A percentile compares a stretch with the other conserved stretches of the same genome.
phyloP scores from a whole-genome alignment of 73 alveolate genomes.

The Durusdinium trenchii region DNA sequence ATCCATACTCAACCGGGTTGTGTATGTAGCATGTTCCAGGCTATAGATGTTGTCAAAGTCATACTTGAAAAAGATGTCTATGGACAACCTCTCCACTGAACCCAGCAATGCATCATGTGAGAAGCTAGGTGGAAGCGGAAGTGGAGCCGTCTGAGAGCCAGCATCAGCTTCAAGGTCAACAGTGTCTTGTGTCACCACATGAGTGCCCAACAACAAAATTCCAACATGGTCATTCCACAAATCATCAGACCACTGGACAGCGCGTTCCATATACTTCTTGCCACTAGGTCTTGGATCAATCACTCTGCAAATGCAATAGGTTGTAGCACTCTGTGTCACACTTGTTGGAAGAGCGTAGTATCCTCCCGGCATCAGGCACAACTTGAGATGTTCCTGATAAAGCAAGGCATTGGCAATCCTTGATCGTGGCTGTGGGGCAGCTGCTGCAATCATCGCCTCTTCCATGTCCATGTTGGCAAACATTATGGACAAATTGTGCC shows the following conservation, averaged over 20 bases:
- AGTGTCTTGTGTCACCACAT: neutral
- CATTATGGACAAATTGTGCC: constrained; percentile 6
- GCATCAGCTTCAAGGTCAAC: too few species aligned
- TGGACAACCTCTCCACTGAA: too few species aligned
- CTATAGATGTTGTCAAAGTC: neutral
- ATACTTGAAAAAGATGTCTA: neutral
- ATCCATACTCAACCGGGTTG: neutral
- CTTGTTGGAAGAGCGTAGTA: neutral
- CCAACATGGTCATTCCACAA: neutral
- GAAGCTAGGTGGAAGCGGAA: too few species aligned
- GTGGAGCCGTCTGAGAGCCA: too few species aligned
- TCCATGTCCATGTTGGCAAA: neutral
- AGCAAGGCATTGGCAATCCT: neutral
- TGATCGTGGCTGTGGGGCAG: neutral
- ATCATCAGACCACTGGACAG: neutral
- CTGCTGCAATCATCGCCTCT: neutral
- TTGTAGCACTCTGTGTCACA: neutral
- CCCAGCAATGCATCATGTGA: too few species aligned
- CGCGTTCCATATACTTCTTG: neutral
- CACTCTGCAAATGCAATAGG: neutral
- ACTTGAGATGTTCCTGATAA: neutral
- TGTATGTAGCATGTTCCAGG: neutral
- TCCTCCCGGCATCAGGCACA: neutral
- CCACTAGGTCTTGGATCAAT: neutral
- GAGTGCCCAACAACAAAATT: neutral